Base-by-base conservation (phyloP, 2,329 filamentous ascomycete genomes). In the Penicillium paneum region DNA sequence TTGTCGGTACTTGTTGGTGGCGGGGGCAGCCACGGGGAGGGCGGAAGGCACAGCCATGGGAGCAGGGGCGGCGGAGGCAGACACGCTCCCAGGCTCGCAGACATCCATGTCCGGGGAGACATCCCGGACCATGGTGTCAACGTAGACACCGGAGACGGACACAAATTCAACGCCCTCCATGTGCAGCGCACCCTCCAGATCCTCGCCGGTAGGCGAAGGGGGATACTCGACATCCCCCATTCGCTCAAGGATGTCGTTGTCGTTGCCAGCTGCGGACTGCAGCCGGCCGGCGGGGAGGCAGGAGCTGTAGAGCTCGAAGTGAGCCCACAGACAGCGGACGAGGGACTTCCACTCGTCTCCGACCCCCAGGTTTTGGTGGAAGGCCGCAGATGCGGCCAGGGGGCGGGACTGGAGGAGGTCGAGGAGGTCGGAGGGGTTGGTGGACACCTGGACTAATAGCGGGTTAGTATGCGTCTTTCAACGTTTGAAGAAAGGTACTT, bases 91-190 rank as follows among this genome's bases (percentile, higher is more conserved):
- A 24, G 12, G 3, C 15, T 35, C 39, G 28, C 49, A 46, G 32
- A 46, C 24, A 38, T 46, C 41, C 49, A 52, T 52, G 19, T 47
- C 42, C 34, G 49, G 34, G 17, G 42, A 34, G 15, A 28, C 8
- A 15, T 52, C 42, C 31, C 41, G 26, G 28, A 39, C 8, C 26
- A 31, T 39, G 26, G 34, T 46, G 49, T 46, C 49, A 3, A 24
- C 15, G 17, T 15, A 24, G 49, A 39, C 45, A 48, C 45, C 31
- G 11, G 35, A 17, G 28, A 32, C 24, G 11, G 17, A n/a, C n/a
- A 8, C n/a, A 48, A 40, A 40, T 7, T 49, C 46, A 40, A 40
- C 3, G 46, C 35, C 26, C 35, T 40, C 46, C 46, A 49, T 49
- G 35, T 35, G 46, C 46, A 29, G 10, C 5, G 17, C 17, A 31